phyloP scores from a whole-genome alignment of 371 early-diverging fungal genomes.

The Mortierella sp. region DNA sequence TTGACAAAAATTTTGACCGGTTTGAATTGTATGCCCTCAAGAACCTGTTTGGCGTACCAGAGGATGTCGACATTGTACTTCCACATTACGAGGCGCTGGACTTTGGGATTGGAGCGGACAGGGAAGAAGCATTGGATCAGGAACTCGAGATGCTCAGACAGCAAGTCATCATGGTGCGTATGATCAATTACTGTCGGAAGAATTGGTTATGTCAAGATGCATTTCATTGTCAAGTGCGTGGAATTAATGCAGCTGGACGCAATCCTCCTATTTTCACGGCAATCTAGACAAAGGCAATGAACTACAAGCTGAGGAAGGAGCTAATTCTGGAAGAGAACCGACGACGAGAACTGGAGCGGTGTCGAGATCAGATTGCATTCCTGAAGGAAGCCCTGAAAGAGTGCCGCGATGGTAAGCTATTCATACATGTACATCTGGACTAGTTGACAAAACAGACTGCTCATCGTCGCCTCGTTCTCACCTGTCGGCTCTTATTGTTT shows the following conservation, averaged over 20 bases:
- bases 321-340: constrained; percentile 33
- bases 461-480: neutral
- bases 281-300: constrained; percentile 46
- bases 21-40: constrained; percentile 80
- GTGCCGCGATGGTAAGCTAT: constrained; percentile 42
- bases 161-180: constrained; percentile 62
- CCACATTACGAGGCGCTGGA: constrained; percentile 67
- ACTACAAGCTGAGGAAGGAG: constrained; percentile 46
- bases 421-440: too few species aligned
- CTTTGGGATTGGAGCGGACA: constrained; percentile 57
- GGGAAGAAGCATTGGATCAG: constrained; percentile 65
- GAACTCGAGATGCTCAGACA: constrained; percentile 62
- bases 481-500: neutral
- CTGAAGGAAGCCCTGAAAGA: constrained; percentile 36
- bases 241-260: too few species aligned
- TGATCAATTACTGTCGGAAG: neutral
- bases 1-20: constrained; percentile 82
- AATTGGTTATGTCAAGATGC: neutral
- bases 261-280: neutral
- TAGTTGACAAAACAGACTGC: neutral
- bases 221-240: neutral
- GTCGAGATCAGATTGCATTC: constrained; percentile 46
- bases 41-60: constrained; percentile 76
- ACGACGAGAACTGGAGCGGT: constrained; percentile 33
- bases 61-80: constrained; percentile 63